A percentile compares a stretch with the other conserved stretches of the same genome.
Evolutionary conservation across 768 basidiomycete genomes (phyloP).

Genomic region (Dioszegia aurantiaca): DNA sequence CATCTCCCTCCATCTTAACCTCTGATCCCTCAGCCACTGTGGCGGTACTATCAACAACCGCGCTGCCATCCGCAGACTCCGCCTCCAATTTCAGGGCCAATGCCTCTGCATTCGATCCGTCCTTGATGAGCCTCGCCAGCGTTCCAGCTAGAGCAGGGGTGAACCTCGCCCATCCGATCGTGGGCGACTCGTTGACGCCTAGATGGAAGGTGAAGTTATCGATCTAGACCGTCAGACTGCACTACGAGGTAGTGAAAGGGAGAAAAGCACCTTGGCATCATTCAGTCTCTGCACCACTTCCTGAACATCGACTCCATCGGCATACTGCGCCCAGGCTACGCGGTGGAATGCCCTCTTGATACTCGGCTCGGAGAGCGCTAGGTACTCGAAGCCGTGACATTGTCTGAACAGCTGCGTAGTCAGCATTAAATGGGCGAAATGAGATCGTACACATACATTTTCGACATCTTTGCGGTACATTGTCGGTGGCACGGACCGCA

Average conservation of each 20-base stretch:
- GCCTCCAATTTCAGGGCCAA: conserved; percentile 74
- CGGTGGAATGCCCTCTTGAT: conserved; percentile 92
- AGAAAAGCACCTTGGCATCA: conserved; percentile 83
- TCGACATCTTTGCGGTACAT: conserved; percentile 85
- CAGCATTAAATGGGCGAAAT: not conserved
- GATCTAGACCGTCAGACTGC: conserved; percentile 67
- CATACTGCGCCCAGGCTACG: conserved; percentile 87
- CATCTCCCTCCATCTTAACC: too few species aligned
- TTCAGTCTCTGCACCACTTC: conserved; percentile 68
- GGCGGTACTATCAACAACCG: conserved; percentile 13
- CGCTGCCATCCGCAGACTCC: conserved; percentile 53
- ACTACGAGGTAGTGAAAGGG: too few species aligned
- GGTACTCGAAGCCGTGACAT: conserved; percentile 68
- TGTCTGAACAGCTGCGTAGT: too few species aligned
- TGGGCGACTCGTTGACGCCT: conserved; percentile 66
- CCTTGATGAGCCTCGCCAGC: conserved; percentile 75
- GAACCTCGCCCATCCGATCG: conserved; percentile 71
- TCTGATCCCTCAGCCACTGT: too few species aligned
- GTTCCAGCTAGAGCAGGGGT: conserved; percentile 78
- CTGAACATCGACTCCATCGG: conserved; percentile 77
- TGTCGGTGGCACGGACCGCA: conserved; percentile 89
- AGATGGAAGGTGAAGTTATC: conserved; percentile 87
- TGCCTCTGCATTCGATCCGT: conserved; percentile 69
- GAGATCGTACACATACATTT: conserved; percentile 61
- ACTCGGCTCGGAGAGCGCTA: conserved; percentile 85